Conservation (phyloP, 495 filamentous ascomycete species). For the Penicillium cinerascens region DNA sequence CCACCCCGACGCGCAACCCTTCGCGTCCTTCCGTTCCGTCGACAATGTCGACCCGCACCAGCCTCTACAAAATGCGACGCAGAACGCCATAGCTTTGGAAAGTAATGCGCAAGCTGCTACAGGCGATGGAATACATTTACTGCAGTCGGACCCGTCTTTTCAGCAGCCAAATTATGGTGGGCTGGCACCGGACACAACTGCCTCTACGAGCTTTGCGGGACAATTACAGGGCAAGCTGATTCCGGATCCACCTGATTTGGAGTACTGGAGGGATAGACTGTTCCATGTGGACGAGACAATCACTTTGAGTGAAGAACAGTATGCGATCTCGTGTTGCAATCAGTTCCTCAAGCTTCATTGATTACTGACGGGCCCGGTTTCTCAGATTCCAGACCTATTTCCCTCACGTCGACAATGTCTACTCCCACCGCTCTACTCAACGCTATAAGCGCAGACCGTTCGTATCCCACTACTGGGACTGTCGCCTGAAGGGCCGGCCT, state of each 20-base stretch:
- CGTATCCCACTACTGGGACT: slow-evolving; percentile 87
- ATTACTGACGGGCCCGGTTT: not conserved
- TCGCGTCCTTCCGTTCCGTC: slow-evolving; percentile 13
- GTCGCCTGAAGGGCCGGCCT: slow-evolving; percentile 79
- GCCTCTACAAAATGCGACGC: slow-evolving; percentile 16
- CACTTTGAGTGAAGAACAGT: slow-evolving; percentile 76
- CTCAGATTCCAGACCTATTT: slow-evolving; percentile 81
- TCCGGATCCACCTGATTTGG: slow-evolving; percentile 64
- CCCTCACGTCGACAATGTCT: slow-evolving; percentile 87
- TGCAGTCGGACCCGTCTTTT: slow-evolving; percentile 12
- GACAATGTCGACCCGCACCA: slow-evolving; percentile 17
- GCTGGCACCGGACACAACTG: slow-evolving; percentile 7
- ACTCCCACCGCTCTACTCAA: slow-evolving; percentile 86
- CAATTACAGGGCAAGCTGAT: slow-evolving; percentile 59
- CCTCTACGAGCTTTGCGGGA: slow-evolving; percentile 24
- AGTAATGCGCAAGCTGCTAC: slow-evolving; percentile 8
- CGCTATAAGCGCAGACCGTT: slow-evolving; percentile 81
- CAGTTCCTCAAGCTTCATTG: not conserved
- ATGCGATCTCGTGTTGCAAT: slow-evolving; percentile 25
- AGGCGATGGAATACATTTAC: slow-evolving; percentile 11
- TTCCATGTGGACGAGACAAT: slow-evolving; percentile 77
- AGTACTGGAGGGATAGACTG: slow-evolving; percentile 68
- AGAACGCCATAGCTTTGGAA: slow-evolving; percentile 8
- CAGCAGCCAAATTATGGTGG: slow-evolving; percentile 10
- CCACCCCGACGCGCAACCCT: slow-evolving; percentile 1